Base-by-base conservation (phyloP, 495 filamentous ascomycete genomes). In the Lophium mytilinum region DNA sequence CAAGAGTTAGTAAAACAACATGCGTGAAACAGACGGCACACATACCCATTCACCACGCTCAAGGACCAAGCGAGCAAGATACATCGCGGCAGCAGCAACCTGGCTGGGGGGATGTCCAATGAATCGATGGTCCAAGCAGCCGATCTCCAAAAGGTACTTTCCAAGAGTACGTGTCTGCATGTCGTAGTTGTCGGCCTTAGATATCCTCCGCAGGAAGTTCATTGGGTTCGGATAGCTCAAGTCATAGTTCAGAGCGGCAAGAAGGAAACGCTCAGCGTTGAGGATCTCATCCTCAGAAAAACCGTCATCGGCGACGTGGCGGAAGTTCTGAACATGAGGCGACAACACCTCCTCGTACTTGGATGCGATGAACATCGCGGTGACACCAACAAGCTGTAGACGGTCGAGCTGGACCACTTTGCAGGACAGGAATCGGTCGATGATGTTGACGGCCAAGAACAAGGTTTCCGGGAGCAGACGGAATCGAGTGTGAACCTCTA, bases 61-160 rank as follows among this genome's bases (percentile, higher is more conserved):
- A 56, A 98, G 76, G 53, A 96, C 94, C 52, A 95, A 73, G 54
- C 93, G 87, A 9, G 94, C 83, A 52, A 96, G 76, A 71, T 95
- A 97, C 93, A 98, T 98, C 53, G 93, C 82, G 11, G 86, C 88
- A 42, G 93, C 94, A 64, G 89, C 87, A 55, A 96, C 77, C 50
- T 93, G 89, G 67, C 91, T 96, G 35, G 93, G 89, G 12, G 83
- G 82, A 69, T 85, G 92, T 41, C 76, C 70, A 80, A 98, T 85
- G 73, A 98, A 93, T 21, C 89, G 85, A 63, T 97, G 87, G 65
- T 98, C 93, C 11, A 98, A 77, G 56, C 96, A 78, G 69, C 89
- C 92, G 67, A 98, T 96, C 75, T 98, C 93, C 79, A 95, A 88
- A n/a, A 98, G 80, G 71, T 96, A 98, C 75, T 98, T 98, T 62